phyloP scores from a whole-genome alignment of 1,284 basidiomycete genomes.

The Rhizoctonia solani region DNA sequence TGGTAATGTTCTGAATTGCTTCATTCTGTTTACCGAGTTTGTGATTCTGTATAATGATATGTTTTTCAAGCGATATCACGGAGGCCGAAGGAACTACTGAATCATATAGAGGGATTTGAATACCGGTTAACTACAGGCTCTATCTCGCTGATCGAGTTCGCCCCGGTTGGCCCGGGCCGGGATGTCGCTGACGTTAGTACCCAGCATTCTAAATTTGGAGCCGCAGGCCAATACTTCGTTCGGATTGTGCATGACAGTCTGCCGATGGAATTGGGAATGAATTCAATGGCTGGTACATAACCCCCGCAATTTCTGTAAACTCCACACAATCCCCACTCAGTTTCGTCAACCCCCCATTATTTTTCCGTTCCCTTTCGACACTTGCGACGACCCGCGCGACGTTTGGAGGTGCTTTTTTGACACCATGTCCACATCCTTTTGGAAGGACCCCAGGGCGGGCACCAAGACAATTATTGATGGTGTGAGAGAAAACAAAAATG shows the following conservation, averaged over 20 bases:
- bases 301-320: conserved; percentile 3
- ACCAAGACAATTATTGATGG: conserved; percentile 14
- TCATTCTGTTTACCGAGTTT: conserved; percentile 11
- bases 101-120: no score
- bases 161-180: conserved; percentile 19
- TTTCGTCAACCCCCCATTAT: not conserved
- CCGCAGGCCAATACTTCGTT: not conserved
- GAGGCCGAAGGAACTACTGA: conserved; percentile 5
- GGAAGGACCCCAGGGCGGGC: conserved; percentile 31
- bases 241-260: conserved; percentile 5
- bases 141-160: not conserved
- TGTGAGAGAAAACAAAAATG: conserved; percentile 21
- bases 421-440: conserved; percentile 28
- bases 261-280: conserved; percentile 32
- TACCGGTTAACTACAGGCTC: no score
- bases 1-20: conserved; percentile 30
- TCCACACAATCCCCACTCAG: not conserved
- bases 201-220: conserved; percentile 2
- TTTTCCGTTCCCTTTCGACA: not conserved
- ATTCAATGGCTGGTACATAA: conserved; percentile 27
- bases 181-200: not conserved
- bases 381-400: not conserved
- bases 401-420: not conserved
- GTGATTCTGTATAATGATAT: conserved; percentile 25
- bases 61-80: conserved; percentile 2